Base-by-base conservation (phyloP, 495 filamentous ascomycete genomes). In the Penicillium desertorum region DNA sequence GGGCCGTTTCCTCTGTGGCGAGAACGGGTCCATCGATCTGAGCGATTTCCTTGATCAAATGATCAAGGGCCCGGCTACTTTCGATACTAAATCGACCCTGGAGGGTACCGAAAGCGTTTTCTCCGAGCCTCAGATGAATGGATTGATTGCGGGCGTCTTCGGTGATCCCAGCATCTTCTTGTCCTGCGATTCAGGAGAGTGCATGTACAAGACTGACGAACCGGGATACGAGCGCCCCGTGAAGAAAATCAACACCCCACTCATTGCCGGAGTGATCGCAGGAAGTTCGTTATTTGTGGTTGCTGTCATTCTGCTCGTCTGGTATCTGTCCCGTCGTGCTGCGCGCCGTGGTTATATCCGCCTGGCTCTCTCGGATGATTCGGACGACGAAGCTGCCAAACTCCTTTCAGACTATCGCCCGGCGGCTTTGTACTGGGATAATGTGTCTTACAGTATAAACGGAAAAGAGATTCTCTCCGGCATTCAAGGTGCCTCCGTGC, bases 191-290 rank as follows among this genome's bases (percentile, higher is more conserved):
- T 80, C 92, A 19, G 94, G 94, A 54, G 94, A 98, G 71, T 98
- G 94, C 78, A 76, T 98, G 27, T 89, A 96, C 72, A 83, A 85
- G 59, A 95, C 92, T 10, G 90, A 97, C 57, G 87, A 96, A 19
- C 94, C 94, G 11, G 95, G 94, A 27, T 98, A 94, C 67, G 75
- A 88, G 52, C 83, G 91, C 41, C 89, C 92, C 4, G 78, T 98
- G 49, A 97, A 97, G 74, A 86, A 88, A 65, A 98, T 98, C 76
- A 98, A 98, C 69, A 98, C 92, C 1, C 94, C 95, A 11, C 78
- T 98, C 45, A 98, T 98, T 64, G 94, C 94, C 19, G 87, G 90
- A 34, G 90, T 95, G 49, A 98, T 98, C 67, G 92, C 92, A 9
- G 91, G 86, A 23, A 89, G 83, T 70, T 85, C 87, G 3, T 76